Conservation (phyloP, 208 protist species). For the Crithidia brevicula region DNA sequence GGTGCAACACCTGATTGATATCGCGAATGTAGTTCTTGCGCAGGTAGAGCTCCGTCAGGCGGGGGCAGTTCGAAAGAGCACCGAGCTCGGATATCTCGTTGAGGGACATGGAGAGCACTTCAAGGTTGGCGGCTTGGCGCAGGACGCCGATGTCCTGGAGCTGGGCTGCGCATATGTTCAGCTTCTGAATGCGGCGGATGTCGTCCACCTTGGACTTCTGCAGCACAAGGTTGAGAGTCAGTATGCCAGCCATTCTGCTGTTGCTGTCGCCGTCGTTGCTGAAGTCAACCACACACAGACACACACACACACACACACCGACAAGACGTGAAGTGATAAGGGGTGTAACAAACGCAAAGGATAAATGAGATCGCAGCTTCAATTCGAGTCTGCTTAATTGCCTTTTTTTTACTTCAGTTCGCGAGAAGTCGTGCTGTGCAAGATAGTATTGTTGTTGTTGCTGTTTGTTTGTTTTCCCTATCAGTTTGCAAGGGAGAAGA, state of each 20-base stretch:
- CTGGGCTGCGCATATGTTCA: constrained; percentile 89
- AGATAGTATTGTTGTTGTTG: too few species aligned
- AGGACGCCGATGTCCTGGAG: constrained; percentile 87
- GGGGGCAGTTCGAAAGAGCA: constrained; percentile 66
- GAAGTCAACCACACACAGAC: too few species aligned
- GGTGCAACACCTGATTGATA: constrained; percentile 89
- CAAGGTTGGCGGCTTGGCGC: constrained; percentile 59
- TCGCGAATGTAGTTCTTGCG: constrained; percentile 86
- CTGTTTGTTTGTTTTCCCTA: too few species aligned
- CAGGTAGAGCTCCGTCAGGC: constrained; percentile 82
- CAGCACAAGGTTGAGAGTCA: constrained; percentile 82
- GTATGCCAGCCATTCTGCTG: constrained; percentile 71
- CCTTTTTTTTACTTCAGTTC: background rate
- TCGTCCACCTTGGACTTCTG: constrained; percentile 87
- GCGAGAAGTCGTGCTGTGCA: background rate
- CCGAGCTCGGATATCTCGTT: constrained; percentile 86
- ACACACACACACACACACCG: too few species aligned
- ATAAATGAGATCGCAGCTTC: too few species aligned
- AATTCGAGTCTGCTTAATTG: background rate
- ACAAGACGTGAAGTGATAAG: too few species aligned
- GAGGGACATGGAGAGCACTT: constrained; percentile 87
- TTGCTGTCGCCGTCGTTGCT: too few species aligned
- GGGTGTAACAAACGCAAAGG: too few species aligned
- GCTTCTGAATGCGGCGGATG: constrained; percentile 73
- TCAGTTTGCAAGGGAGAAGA: too few species aligned